A percentile compares a stretch with the other conserved stretches of the same genome.
Evolutionary conservation across 108 stramenopile genomes (phyloP).

Genomic region (Skeletonema grethae): DNA sequence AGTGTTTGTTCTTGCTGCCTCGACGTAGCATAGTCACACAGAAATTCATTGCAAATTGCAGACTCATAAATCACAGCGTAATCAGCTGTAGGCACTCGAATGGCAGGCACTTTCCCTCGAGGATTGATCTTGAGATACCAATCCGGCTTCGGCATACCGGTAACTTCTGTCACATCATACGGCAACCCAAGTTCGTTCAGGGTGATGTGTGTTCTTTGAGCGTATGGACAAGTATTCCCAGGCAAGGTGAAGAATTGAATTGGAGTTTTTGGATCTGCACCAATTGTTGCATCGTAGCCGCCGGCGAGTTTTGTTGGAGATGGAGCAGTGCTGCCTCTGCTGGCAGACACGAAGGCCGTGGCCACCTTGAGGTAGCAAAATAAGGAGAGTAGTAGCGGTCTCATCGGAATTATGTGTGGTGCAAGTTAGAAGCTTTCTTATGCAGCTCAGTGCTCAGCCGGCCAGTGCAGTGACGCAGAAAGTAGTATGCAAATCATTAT

Average conservation of each 20-base stretch:
- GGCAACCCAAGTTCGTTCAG: slow-evolving; percentile 46
- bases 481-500: too few relatives aligned
- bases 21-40: slow-evolving; percentile 45
- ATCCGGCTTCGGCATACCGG: slow-evolving; percentile 26
- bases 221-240: slow-evolving; percentile 52
- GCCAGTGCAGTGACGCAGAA: too few relatives aligned
- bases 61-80: slow-evolving; percentile 49
- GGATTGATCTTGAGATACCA: slow-evolving; percentile 58
- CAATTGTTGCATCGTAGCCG: slow-evolving; percentile 37
- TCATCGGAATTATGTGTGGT: background rate
- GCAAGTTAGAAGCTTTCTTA: too few relatives aligned
- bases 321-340: background rate
- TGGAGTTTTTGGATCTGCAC: slow-evolving; percentile 24
- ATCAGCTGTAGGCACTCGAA: slow-evolving; percentile 32
- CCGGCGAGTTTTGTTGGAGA: slow-evolving; percentile 11
- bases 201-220: slow-evolving; percentile 48
- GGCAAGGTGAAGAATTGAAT: slow-evolving; percentile 50
- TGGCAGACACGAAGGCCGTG: slow-evolving; percentile 4
- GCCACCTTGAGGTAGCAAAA: slow-evolving; percentile 3
- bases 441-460: too few relatives aligned
- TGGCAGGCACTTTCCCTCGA: slow-evolving; percentile 54
- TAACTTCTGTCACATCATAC: slow-evolving; percentile 49
- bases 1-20: slow-evolving; percentile 26
- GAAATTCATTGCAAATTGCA: slow-evolving; percentile 55
- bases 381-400: background rate